Evolutionary conservation across 192 early-diverging fungal genomes (phyloP), one percentile per base, ranked within the genome.

Genomic region (Chytriomyces sp.): DNA sequence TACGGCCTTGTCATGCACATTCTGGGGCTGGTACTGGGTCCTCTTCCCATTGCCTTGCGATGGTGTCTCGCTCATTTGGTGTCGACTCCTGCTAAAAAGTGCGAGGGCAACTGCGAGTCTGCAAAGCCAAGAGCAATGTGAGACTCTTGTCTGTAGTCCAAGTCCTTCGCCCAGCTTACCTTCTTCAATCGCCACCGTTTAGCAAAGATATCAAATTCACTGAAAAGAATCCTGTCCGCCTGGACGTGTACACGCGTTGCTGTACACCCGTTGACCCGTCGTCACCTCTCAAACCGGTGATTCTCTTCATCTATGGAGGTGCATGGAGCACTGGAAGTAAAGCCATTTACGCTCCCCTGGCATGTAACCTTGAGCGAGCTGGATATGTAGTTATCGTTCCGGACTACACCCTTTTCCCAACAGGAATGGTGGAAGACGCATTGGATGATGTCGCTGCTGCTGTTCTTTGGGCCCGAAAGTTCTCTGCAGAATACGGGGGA

Each of bases 281-380:
- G 1, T n/a, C 28, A 35, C 35, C 35, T 8, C 20, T 69, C n/a
- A 18, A 62, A 43, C 85, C 85, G 0, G 85, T 86, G 48, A 72
- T 86, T 60, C 59, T 86, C 6, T 86, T 86, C 62, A 77, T 86
- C 10, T 84, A 86, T 69, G 85, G 85, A 11, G 85, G 83, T 20
- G 79, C 69, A 13, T 85, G 83, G 85, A 72, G 44, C 20, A 62
- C 75, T 7, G 83, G 81, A 62, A 65, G 61, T 26, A 78, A 67
- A 43, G 72, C 66, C 57, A 68, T 83, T 16, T 86, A 86, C 69
- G 76, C 49, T 7, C 83, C 79, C 7, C 45, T 86, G 43, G 85
- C 77, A 23, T 45, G 77, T 6, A 83, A 72, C 7, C 61, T 86
- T 50, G 45, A 47, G 24, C 6, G 47, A n/a, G n/a, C 59, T 5